Evolutionary conservation across 164 flowering plant species (phyloP), one percentile per base, ranked within the genome.

Genomic region (Taxillus chinensis): DNA sequence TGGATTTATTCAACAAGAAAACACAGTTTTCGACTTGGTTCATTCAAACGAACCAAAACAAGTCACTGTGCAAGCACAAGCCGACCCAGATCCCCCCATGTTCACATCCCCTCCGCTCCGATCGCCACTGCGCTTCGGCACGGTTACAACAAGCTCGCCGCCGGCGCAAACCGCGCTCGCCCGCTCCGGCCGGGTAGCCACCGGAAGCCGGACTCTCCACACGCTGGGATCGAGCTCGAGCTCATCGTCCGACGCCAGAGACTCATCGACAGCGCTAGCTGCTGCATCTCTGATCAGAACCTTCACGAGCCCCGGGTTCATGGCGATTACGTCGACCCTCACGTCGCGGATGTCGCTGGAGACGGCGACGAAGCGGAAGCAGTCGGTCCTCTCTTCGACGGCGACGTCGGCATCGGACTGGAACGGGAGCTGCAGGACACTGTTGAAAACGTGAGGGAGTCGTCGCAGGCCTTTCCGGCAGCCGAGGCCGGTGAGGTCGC

Each of bases 151-250:
- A 46, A 89, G 82, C 70, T 83, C 84, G 14, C 96, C 96, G 59
- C 77, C 86, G 2, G 57, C 77, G 56, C 75, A 86, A 3, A 59
- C 87, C 43, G 87, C 95, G 13, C 72, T 82, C 1, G 90, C 91
- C 42, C 78, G 74, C 76, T 92, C 96, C 14, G 91, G 90, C 64
- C 71, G 71, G 0, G 91, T 82, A n/a, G 85, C 52, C 8, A 74
- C 76, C 10, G 96, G 98, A 56, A 92, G 74, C 66, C 95, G 69
- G 53, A 83, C 87, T 79, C 95, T 68, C 98, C 98, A 89, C 73
- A 78, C 68, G 62, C 86, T 89, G 10, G 89, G 75, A 77, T 81
- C 88, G 0, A 51, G 54, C 5, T 51, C 54, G n/a, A 92, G 74
- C 49, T 79, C 87, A 49, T 77, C 79, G 57, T 27, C 27, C 27